phyloP scores from a whole-genome alignment of 2,329 filamentous ascomycete genomes.

The Fusarium euwallaceae region DNA sequence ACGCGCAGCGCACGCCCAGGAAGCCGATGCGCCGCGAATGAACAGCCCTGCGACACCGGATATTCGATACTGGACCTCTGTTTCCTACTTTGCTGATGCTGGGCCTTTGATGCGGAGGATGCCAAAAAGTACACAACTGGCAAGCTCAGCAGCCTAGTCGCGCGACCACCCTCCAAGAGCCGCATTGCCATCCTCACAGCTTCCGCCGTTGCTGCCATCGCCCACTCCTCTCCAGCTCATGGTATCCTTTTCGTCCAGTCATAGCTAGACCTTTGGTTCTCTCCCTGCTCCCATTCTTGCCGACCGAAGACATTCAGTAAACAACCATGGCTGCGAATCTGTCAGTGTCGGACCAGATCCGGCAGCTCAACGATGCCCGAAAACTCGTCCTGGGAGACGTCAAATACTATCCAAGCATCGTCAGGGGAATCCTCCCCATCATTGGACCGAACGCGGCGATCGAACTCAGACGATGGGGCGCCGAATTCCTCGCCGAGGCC shows the following conservation, averaged over 20 bases:
- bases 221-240: slow-evolving; percentile 20
- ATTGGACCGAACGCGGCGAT: slow-evolving; percentile 80
- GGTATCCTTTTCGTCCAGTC: slow-evolving; percentile 5
- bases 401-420: slow-evolving; percentile 90
- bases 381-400: slow-evolving; percentile 89
- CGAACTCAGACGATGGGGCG: slow-evolving; percentile 93
- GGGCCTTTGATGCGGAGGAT: slow-evolving; percentile 47
- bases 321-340: slow-evolving; percentile 65
- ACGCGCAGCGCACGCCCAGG: slow-evolving; percentile 10
- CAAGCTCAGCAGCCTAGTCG: slow-evolving; percentile 50
- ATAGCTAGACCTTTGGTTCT: slow-evolving; percentile 11
- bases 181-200: slow-evolving; percentile 37
- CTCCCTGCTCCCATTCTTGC: neutral
- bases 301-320: slow-evolving; percentile 20
- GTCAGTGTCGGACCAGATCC: slow-evolving; percentile 80
- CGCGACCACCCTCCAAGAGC: slow-evolving; percentile 46
- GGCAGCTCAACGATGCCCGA: slow-evolving; percentile 90
- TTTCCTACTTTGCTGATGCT: slow-evolving; percentile 17
- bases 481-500: slow-evolving; percentile 94
- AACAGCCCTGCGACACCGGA: slow-evolving; percentile 16
- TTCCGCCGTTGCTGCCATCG: slow-evolving; percentile 22
- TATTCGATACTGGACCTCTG: neutral
- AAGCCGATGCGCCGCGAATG: slow-evolving; percentile 7
- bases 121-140: slow-evolving; percentile 41
- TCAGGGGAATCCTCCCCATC: slow-evolving; percentile 93